These are phyloP conservation scores for Ceratocystis diversiconidia DNA, from an alignment of 2,329 filamentous ascomycete species.

Conservation along the genomic window DNA sequence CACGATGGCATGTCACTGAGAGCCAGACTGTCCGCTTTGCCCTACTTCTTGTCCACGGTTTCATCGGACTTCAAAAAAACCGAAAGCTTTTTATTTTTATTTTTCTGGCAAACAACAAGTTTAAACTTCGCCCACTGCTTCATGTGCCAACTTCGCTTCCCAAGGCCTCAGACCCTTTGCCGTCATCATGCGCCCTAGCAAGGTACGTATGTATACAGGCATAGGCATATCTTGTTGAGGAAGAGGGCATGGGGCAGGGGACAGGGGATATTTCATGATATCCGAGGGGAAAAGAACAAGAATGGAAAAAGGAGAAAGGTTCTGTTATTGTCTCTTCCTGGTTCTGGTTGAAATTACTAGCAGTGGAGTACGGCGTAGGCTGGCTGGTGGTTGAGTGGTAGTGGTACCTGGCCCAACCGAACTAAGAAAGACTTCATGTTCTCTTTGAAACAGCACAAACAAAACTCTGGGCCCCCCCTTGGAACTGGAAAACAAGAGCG, in stretches of 20 bases:
- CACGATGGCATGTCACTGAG: too few species aligned
- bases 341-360: background rate
- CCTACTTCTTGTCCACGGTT: too few species aligned
- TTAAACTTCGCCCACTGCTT: background rate
- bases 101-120: background rate
- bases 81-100: too few species aligned
- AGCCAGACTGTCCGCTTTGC: too few species aligned
- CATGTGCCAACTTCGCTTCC: slow-evolving; percentile 2
- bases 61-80: too few species aligned
- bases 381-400: background rate
- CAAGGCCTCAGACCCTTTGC: slow-evolving; percentile 4
- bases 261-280: background rate
- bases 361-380: background rate
- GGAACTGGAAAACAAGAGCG: background rate
- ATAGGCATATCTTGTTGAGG: background rate
- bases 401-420: background rate
- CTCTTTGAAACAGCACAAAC: background rate
- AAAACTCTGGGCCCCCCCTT: background rate
- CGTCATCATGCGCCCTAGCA: slow-evolving; percentile 6
- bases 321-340: background rate
- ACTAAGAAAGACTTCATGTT: background rate
- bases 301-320: background rate
- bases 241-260: background rate
- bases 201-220: background rate
- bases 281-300: background rate